Evolutionary conservation across 139 green algal species (phyloP).

Genomic region (Picochlorum sp.): DNA sequence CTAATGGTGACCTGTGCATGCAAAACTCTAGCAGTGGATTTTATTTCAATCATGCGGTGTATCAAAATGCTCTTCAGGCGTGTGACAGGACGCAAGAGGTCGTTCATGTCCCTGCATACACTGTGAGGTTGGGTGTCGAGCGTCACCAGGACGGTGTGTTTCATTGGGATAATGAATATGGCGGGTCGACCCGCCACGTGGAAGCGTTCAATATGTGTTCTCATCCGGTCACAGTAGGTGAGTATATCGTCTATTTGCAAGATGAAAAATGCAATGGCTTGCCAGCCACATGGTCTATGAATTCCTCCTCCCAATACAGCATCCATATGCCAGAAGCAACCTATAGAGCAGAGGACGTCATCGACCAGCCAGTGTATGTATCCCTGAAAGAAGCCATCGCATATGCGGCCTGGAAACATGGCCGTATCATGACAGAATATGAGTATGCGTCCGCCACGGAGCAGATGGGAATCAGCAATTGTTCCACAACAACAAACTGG

Average conservation of each 20-base stretch:
- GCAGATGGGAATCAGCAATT: background rate
- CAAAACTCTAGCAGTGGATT: background rate
- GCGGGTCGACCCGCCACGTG: constrained; percentile 7
- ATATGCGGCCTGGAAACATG: constrained; percentile 21
- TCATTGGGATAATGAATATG: constrained; percentile 56
- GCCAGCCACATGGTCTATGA: constrained; percentile 41
- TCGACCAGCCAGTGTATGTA: constrained; percentile 19
- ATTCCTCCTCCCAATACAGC: constrained; percentile 8
- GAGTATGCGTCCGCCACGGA: constrained; percentile 31
- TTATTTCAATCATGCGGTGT: background rate
- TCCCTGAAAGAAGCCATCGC: constrained; percentile 49
- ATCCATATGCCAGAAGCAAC: constrained; percentile 36
- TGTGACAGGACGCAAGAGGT: background rate
- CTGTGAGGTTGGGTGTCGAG: constrained; percentile 16
- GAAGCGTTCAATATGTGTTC: constrained; percentile 17
- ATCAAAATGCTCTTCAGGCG: background rate
- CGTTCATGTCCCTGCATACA: background rate
- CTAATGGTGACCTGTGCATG: background rate
- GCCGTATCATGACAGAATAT: constrained; percentile 44
- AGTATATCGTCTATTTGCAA: constrained; percentile 42
- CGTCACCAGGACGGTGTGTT: constrained; percentile 21
- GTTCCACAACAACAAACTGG: background rate
- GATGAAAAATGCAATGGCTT: constrained; percentile 1
- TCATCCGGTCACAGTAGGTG: constrained; percentile 35
- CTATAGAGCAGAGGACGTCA: constrained; percentile 26